These are phyloP conservation scores for Cyclotella sp. DNA, from an alignment of 108 stramenopile genomes.

Conservation along the genomic window DNA sequence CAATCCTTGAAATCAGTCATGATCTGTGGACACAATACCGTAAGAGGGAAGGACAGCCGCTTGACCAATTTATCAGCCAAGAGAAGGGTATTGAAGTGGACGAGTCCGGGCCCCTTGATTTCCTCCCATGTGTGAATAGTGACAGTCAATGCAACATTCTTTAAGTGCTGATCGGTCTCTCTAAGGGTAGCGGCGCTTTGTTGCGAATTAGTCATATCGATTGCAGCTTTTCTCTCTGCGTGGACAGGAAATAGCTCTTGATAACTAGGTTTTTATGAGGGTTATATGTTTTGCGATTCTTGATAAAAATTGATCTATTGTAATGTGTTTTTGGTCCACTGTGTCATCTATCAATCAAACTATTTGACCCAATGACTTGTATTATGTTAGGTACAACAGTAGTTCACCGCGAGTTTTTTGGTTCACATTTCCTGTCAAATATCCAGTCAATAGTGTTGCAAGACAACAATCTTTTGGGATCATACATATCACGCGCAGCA, in stretches of 20 bases:
- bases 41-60: slow-evolving; percentile 90
- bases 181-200: not conserved
- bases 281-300: slow-evolving; percentile 2
- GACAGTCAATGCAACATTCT: slow-evolving; percentile 45
- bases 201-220: slow-evolving; percentile 4
- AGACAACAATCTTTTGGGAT: slow-evolving; percentile 67
- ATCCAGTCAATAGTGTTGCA: slow-evolving; percentile 2
- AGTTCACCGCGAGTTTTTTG: too few relatives aligned
- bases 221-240: not conserved
- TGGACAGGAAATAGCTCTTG: slow-evolving; percentile 6
- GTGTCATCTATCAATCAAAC: too few relatives aligned
- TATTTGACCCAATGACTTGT: too few relatives aligned
- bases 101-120: slow-evolving; percentile 88
- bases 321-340: not conserved
- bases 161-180: slow-evolving; percentile 3
- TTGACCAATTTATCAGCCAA: slow-evolving; percentile 86
- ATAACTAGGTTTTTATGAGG: slow-evolving; percentile 1
- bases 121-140: slow-evolving; percentile 82
- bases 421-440: not conserved
- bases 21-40: slow-evolving; percentile 93
- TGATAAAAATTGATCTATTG: not conserved
- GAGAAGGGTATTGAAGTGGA: slow-evolving; percentile 92
- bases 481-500: slow-evolving; percentile 61
- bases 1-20: slow-evolving; percentile 87
- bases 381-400: too few relatives aligned